Evolutionary conservation across 305 asterid species (phyloP).

Genomic region (Rubia tinctorum): DNA sequence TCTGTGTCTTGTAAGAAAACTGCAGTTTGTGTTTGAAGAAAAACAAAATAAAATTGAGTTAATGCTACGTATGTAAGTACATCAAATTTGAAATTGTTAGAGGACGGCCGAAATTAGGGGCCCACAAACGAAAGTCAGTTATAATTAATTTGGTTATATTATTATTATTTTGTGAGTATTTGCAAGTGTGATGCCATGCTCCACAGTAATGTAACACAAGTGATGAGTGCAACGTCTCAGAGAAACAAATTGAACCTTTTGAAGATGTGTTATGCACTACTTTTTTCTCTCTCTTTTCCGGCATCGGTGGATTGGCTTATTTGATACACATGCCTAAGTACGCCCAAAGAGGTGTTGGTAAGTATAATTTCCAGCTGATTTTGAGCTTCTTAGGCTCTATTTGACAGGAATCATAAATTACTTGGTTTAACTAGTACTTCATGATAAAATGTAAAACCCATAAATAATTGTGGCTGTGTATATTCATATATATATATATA

Average conservation of each 20-base stretch:
- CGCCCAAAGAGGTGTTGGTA: background rate
- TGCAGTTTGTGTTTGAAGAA: background rate
- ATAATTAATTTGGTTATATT: background rate
- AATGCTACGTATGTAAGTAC: background rate
- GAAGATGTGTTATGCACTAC: background rate
- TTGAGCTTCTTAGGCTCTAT: too few species aligned
- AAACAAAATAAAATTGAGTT: background rate
- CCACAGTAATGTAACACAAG: slow-evolving; percentile 6
- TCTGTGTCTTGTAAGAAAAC: background rate
- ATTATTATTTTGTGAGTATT: background rate
- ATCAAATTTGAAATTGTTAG: background rate
- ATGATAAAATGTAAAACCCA: too few species aligned
- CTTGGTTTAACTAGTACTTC: too few species aligned
- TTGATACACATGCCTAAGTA: background rate
- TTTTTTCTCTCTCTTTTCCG: slow-evolving; percentile 3
- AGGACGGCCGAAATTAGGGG: slow-evolving; percentile 10
- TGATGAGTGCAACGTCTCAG: slow-evolving; percentile 6
- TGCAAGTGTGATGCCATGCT: slow-evolving; percentile 14
- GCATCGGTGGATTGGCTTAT: slow-evolving; percentile 2
- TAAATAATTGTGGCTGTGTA: too few species aligned
- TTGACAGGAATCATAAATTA: too few species aligned
- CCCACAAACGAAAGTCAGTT: background rate
- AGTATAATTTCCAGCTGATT: background rate
- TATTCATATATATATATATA: too few species aligned
- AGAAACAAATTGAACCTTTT: slow-evolving; percentile 14